phyloP scores from a whole-genome alignment of 495 filamentous ascomycete species.

The Penicillium crystallinum region DNA sequence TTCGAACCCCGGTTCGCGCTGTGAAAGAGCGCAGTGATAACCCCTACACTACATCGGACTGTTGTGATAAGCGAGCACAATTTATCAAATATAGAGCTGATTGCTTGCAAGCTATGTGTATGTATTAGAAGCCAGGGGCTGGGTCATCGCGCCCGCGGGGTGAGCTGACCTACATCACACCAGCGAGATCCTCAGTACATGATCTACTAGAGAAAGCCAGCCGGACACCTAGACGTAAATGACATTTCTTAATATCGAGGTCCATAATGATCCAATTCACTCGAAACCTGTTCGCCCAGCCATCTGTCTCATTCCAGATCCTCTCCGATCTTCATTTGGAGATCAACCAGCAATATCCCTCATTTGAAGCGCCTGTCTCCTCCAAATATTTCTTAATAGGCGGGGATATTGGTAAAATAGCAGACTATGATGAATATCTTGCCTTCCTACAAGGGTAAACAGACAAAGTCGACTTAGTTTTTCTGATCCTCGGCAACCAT shows the following conservation, averaged over 20 bases:
- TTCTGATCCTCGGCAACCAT: conserved; percentile 54
- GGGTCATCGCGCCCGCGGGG: no score
- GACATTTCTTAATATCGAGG: no score
- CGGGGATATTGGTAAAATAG: conserved; percentile 53
- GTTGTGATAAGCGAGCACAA: no score
- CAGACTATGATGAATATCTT: conserved; percentile 49
- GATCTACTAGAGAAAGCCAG: no score
- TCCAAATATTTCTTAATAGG: conserved; percentile 51
- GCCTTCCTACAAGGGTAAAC: conserved; percentile 45
- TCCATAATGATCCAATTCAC: neutral
- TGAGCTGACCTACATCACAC: no score
- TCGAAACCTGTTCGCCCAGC: neutral
- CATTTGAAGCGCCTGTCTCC: conserved; percentile 41
- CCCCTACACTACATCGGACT: neutral
- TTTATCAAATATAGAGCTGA: no score
- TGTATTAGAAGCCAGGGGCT: no score
- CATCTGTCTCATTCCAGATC: conserved; percentile 38
- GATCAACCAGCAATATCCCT: conserved; percentile 45
- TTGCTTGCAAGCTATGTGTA: no score
- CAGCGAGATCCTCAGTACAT: no score
- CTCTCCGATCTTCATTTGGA: conserved; percentile 58
- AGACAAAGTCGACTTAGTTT: conserved; percentile 40
- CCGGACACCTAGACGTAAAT: no score
- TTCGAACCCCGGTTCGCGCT: neutral
- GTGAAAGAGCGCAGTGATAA: neutral